These are phyloP conservation scores for Trichoderma hamatum DNA, from an alignment of 2,329 filamentous ascomycete genomes.

Conservation along the genomic window DNA sequence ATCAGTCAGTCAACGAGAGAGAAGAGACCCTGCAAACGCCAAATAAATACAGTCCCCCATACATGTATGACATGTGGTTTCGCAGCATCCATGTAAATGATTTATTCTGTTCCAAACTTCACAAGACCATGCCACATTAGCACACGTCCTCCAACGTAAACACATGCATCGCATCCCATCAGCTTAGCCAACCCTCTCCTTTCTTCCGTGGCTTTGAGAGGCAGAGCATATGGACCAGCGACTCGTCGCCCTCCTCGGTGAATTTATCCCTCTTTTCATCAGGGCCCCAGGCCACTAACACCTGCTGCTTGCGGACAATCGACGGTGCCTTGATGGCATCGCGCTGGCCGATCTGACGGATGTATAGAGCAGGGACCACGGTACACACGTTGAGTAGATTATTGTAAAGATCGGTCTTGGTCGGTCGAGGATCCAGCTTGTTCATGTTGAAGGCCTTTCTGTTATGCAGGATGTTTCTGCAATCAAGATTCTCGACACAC, in stretches of 20 bases:
- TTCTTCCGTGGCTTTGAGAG: constrained; percentile 22
- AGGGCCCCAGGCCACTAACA: constrained; percentile 45
- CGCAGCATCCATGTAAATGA: constrained; percentile 2
- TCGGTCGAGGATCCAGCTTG: constrained; percentile 39
- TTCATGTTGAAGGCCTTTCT: constrained; percentile 41
- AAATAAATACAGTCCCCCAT: background rate
- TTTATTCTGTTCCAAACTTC: constrained; percentile 4
- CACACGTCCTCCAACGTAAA: background rate
- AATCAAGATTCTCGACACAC: constrained; percentile 40
- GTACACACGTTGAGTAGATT: constrained; percentile 42
- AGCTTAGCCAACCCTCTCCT: constrained; percentile 15
- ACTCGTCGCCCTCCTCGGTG: constrained; percentile 35
- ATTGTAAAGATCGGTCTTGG: constrained; percentile 38
- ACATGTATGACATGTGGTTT: background rate
- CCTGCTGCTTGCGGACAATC: constrained; percentile 43
- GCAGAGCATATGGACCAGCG: constrained; percentile 39
- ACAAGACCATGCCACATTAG: background rate
- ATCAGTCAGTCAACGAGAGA: background rate
- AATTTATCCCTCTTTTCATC: constrained; percentile 39
- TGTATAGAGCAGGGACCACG: constrained; percentile 42
- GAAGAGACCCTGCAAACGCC: background rate
- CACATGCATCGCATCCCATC: background rate
- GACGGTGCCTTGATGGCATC: constrained; percentile 40
- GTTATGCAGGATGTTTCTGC: constrained; percentile 43
- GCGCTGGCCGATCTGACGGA: constrained; percentile 42